These are phyloP conservation scores for Verbascum thapsus DNA, from an alignment of 257 asterid genomes.

Conservation along the genomic window DNA sequence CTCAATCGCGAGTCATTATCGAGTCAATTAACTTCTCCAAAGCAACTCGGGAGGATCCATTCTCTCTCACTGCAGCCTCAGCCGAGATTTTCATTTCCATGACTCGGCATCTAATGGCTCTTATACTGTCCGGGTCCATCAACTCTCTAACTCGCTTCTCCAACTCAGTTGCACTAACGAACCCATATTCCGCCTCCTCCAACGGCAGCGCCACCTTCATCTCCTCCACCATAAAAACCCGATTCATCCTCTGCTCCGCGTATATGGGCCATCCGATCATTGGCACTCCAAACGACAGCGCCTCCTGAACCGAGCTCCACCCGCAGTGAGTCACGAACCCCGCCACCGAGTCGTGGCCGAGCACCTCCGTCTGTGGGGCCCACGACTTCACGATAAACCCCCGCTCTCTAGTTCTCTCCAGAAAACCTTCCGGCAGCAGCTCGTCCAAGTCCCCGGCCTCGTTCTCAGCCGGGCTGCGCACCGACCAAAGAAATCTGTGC, in stretches of 20 bases:
- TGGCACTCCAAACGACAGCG: constrained; percentile 37
- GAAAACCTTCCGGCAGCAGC: constrained; percentile 37
- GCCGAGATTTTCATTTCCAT: constrained; percentile 28
- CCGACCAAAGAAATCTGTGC: constrained; percentile 34
- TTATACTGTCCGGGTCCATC: constrained; percentile 33
- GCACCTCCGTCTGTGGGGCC: constrained; percentile 40
- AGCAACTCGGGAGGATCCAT: constrained; percentile 33
- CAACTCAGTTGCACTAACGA: constrained; percentile 33
- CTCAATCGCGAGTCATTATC: background rate
- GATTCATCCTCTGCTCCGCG: no score
- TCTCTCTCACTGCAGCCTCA: constrained; percentile 21
- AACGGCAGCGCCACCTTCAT: no score
- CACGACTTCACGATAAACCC: constrained; percentile 33
- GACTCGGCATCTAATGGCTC: constrained; percentile 20
- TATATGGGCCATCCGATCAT: no score
- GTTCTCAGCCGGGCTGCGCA: constrained; percentile 28
- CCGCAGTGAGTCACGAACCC: constrained; percentile 52
- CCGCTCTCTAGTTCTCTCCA: constrained; percentile 31
- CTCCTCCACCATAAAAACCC: no score
- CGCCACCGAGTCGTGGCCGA: no score
- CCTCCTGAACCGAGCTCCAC: constrained; percentile 36
- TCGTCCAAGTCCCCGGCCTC: constrained; percentile 19
- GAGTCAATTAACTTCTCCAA: constrained; percentile 25
- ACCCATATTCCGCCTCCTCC: constrained; percentile 27
- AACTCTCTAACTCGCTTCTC: constrained; percentile 39